A percentile compares a stretch with the other conserved stretches of the same genome.
Conservation (phyloP, 495 filamentous ascomycete genomes). For the Elasticomyces elasticus region DNA sequence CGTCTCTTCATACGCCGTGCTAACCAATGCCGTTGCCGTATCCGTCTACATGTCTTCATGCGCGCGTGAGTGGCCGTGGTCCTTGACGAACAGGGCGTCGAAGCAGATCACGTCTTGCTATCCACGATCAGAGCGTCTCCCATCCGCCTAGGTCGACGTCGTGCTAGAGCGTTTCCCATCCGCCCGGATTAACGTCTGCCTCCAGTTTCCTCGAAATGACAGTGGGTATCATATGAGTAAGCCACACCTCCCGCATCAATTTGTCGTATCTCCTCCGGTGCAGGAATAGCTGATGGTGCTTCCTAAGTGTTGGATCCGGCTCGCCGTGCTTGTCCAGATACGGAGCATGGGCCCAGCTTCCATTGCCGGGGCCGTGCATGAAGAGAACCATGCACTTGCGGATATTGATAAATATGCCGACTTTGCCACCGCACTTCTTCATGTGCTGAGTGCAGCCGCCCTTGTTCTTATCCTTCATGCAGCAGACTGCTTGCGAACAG, state of each 20-base stretch:
- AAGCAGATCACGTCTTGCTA: no score
- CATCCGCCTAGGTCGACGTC: no score
- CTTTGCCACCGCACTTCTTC: slow-evolving; percentile 72
- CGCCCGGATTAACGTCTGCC: slow-evolving; percentile 88
- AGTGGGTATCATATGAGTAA: slow-evolving; percentile 77
- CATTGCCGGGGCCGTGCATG: slow-evolving; percentile 48
- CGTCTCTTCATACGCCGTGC: no score
- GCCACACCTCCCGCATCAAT: slow-evolving; percentile 75
- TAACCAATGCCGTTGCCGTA: no score
- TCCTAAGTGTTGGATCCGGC: slow-evolving; percentile 73
- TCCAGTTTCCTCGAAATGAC: slow-evolving; percentile 82
- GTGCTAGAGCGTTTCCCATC: slow-evolving; percentile 71
- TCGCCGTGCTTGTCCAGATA: slow-evolving; percentile 95
- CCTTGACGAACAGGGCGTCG: no score
- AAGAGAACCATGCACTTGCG: slow-evolving; percentile 87
- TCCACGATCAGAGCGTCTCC: no score
- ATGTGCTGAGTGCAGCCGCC: slow-evolving; percentile 89
- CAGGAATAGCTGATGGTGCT: slow-evolving; percentile 71
- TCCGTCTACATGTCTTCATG: no score
- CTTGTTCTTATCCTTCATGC: slow-evolving; percentile 56
- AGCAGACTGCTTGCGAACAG: slow-evolving; percentile 89
- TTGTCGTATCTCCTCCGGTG: slow-evolving; percentile 90
- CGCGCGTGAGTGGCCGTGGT: no score
- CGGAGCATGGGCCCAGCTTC: slow-evolving; percentile 71
- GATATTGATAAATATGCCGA: slow-evolving; percentile 91